Percentiles rank a stretch among this genome's conserved stretches.
phyloP scores from a whole-genome alignment of 352 stramenopile genomes.

The Phytophthora foliorum region DNA sequence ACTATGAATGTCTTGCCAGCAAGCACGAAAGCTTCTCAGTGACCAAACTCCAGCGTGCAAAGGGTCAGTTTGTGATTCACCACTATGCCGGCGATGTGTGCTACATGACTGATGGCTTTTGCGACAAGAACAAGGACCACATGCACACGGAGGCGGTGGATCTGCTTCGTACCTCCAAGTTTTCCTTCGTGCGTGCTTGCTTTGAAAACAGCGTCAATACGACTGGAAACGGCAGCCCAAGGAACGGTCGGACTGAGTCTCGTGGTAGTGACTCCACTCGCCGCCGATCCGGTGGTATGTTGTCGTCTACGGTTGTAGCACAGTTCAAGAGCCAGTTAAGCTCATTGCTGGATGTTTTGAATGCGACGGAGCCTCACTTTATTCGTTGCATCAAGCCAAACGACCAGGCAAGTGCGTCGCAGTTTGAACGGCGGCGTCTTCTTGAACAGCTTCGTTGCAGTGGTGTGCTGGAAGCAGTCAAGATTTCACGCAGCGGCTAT shows the following conservation, averaged over 20 bases:
- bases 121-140: slow-evolving; percentile 92
- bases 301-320: slow-evolving; percentile 86
- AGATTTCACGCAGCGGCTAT: slow-evolving; percentile 91
- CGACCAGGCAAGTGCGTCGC: slow-evolving; percentile 61
- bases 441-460: slow-evolving; percentile 90
- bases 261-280: slow-evolving; percentile 52
- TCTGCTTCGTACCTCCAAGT: slow-evolving; percentile 73
- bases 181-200: slow-evolving; percentile 72
- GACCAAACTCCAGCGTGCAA: slow-evolving; percentile 79
- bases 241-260: slow-evolving; percentile 31
- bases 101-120: slow-evolving; percentile 86
- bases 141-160: slow-evolving; percentile 87
- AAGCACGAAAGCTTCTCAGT: slow-evolving; percentile 80
- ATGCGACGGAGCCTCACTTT: slow-evolving; percentile 94
- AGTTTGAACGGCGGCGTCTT: slow-evolving; percentile 76
- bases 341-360: slow-evolving; percentile 94
- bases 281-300: slow-evolving; percentile 72
- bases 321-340: slow-evolving; percentile 96
- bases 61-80: slow-evolving; percentile 87
- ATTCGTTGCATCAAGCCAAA: slow-evolving; percentile 94
- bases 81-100: slow-evolving; percentile 90
- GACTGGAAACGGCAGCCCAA: slow-evolving; percentile 28
- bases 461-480: slow-evolving; percentile 89
- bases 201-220: slow-evolving; percentile 60
- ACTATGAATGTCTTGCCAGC: slow-evolving; percentile 63